Conservation (phyloP, 495 filamentous ascomycete species). For the Penicillium nucicola region DNA sequence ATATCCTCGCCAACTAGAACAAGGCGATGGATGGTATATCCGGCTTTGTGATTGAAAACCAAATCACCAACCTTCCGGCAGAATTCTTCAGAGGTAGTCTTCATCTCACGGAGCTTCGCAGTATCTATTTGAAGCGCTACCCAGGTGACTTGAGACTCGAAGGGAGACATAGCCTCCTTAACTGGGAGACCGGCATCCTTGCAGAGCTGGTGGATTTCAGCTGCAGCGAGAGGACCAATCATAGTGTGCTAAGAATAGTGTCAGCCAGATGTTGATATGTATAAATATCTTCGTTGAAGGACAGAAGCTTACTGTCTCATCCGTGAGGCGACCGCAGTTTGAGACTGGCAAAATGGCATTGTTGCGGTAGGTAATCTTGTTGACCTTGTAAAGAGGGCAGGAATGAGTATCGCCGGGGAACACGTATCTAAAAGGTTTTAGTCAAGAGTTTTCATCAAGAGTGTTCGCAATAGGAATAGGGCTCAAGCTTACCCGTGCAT, state of each 20-base stretch:
- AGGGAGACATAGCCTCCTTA: too few species aligned
- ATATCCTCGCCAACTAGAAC: conserved; percentile 30
- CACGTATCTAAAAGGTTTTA: too few species aligned
- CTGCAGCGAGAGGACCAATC: too few species aligned
- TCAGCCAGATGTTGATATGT: too few species aligned
- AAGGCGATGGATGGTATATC: conserved; percentile 23
- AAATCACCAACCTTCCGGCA: conserved; percentile 15
- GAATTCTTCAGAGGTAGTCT: conserved; percentile 20
- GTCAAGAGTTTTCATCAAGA: too few species aligned
- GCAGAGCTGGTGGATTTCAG: too few species aligned
- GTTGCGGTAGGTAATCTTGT: conserved; percentile 33
- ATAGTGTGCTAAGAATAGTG: too few species aligned
- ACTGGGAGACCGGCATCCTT: too few species aligned
- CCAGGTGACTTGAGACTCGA: too few species aligned
- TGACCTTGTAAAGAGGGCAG: conserved; percentile 32
- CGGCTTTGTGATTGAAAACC: conserved; percentile 24
- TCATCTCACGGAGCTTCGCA: conserved; percentile 11
- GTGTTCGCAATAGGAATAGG: too few species aligned
- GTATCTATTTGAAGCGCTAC: conserved; percentile 24
- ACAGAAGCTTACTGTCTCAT: conserved; percentile 26
- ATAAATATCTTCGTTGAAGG: too few species aligned
- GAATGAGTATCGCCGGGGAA: conserved; percentile 27
- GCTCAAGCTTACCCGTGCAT: conserved; percentile 26
- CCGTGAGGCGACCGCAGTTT: conserved; percentile 23
- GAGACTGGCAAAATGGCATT: conserved; percentile 34